Base-by-base conservation (phyloP, 2,329 filamentous ascomycete genomes). In the Penicillium sp. region DNA sequence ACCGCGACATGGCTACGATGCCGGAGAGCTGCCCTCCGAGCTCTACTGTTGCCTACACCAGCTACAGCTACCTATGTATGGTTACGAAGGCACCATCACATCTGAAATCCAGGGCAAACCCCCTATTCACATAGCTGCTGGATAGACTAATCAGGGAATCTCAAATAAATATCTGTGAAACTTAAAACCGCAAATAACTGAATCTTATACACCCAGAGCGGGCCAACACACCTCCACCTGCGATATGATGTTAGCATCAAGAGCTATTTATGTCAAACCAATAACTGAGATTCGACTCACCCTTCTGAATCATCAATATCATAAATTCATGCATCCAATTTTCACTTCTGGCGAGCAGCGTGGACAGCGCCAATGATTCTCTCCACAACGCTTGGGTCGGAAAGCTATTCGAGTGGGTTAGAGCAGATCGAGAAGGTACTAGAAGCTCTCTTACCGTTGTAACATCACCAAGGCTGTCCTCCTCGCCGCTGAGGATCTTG, bases 401-500 rank as follows among this genome's bases (percentile, higher is more conserved):
- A 93, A 42, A 97, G 80, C 85, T 94, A 36, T 32, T 34, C 35
- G 14, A 6, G 45, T 16, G 9, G 7, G 39, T 54, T 46, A 57
- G 55, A 14, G 29, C 8, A 1, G 7, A 6, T 20, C 13, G 3
- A 4, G 22, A 7, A 13, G 14, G 11, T 4, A 24, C 35, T 10
- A 0, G 3, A 13, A 23, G 5, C 13, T 13, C 35, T 76, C 86
- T 75, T 77, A 94, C 88, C 57, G 93, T 97, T 16, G 87, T 87
- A 28, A 79, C 94, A 65, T 98, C 93, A 60, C 93, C 93, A 44
- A 98, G 77, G 72, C 95, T 90, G 69, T 98, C 93, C 73, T 96
- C 91, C 76, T 98, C 93, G 28, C 91, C 91, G 13, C 90, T 90
- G 59, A 98, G 73, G 64, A 98, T 95, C 87, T 98, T 98, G 62